These are phyloP conservation scores for Boletellus sp. DNA, from an alignment of 1,284 basidiomycete species.

Conservation along the genomic window DNA sequence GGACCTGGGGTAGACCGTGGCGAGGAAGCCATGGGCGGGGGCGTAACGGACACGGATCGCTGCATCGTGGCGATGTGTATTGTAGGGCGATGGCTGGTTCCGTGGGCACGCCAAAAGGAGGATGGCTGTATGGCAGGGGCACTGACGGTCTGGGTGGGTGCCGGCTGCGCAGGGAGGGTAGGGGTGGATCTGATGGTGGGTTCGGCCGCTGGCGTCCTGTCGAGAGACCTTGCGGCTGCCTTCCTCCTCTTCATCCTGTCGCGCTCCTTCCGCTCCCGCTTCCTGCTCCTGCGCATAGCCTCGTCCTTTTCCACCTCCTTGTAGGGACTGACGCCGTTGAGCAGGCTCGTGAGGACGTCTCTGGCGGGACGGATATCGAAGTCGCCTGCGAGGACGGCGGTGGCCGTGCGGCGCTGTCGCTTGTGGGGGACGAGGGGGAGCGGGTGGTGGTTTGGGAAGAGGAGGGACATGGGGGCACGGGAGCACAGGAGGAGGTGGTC, in stretches of 20 bases:
- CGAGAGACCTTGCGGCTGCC: slow-evolving; percentile 15
- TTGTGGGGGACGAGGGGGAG: slow-evolving; percentile 37
- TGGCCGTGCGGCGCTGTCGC: slow-evolving; percentile 64
- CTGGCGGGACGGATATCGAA: slow-evolving; percentile 64
- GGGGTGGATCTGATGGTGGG: slow-evolving; percentile 15
- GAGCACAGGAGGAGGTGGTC: slow-evolving; percentile 28
- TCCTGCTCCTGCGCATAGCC: slow-evolving; percentile 45
- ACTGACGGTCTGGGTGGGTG: slow-evolving; percentile 18
- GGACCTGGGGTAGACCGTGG: slow-evolving; percentile 70
- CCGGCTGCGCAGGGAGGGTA: slow-evolving; percentile 27
- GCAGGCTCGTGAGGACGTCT: slow-evolving; percentile 71
- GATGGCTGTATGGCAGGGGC: slow-evolving; percentile 35
- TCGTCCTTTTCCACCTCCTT: slow-evolving; percentile 59
- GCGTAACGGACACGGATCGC: slow-evolving; percentile 69
- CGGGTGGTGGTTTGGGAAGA: slow-evolving; percentile 35
- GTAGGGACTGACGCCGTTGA: slow-evolving; percentile 70
- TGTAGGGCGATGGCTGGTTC: slow-evolving; percentile 59
- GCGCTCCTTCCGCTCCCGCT: slow-evolving; percentile 49
- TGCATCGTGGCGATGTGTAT: slow-evolving; percentile 65
- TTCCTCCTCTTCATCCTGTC: slow-evolving; percentile 40
- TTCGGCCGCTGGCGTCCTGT: slow-evolving; percentile 26
- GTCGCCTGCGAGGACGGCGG: slow-evolving; percentile 65
- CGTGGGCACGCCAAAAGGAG: slow-evolving; percentile 60
- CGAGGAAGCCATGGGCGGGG: slow-evolving; percentile 62
- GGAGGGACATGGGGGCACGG: slow-evolving; percentile 24